Conservation (phyloP, 2,329 filamentous ascomycete species). For the Aciculosporium take region DNA sequence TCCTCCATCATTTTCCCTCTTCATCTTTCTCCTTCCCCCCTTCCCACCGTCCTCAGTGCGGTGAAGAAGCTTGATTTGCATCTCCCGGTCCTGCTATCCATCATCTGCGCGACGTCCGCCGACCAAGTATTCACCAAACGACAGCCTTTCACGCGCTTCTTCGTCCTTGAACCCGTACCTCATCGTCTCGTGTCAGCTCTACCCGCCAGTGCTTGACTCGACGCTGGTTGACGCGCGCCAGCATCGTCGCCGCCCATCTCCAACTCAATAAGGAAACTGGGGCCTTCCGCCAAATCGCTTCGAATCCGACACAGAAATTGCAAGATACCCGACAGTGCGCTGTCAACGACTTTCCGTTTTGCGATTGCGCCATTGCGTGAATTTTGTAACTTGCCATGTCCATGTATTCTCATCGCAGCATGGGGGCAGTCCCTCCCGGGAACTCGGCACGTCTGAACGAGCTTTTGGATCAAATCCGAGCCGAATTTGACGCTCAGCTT, state of each 20-base stretch:
- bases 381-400: slow-evolving; percentile 30
- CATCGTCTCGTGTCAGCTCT: background rate
- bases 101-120: background rate
- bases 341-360: background rate
- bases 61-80: slow-evolving; percentile 8
- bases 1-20: slow-evolving; percentile 15
- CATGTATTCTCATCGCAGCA: slow-evolving; percentile 86
- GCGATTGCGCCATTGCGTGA: background rate
- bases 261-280: background rate
- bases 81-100: slow-evolving; percentile 8
- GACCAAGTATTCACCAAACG: background rate
- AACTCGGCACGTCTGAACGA: slow-evolving; percentile 63
- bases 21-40: slow-evolving; percentile 12
- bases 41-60: slow-evolving; percentile 15
- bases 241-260: background rate
- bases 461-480: slow-evolving; percentile 77
- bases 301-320: background rate
- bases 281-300: background rate
- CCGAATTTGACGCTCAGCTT: slow-evolving; percentile 78
- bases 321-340: background rate
- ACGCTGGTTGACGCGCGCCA: slow-evolving; percentile 1
- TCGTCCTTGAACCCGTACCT: background rate
- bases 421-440: slow-evolving; percentile 52
- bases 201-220: background rate
- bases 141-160: background rate